A percentile compares a stretch with the other conserved stretches of the same genome.
These are phyloP conservation scores for Phycomyces blakesleeanus DNA, from an alignment of 192 early-diverging fungal genomes.

Conservation along the genomic window DNA sequence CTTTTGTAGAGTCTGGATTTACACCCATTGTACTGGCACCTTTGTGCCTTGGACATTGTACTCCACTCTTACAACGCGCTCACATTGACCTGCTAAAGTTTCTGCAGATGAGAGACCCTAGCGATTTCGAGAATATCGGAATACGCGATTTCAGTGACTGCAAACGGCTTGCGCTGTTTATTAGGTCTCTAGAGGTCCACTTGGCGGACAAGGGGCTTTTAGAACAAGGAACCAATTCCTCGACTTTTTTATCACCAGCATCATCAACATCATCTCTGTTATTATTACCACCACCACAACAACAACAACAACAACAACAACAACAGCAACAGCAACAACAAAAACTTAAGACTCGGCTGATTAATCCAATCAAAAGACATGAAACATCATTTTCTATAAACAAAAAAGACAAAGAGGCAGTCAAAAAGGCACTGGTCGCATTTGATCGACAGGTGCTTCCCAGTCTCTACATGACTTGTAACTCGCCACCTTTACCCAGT, in stretches of 20 bases:
- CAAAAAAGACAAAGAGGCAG: not conserved
- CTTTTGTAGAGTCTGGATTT: slow-evolving; percentile 4
- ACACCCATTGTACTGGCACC: slow-evolving; percentile 6
- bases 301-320: no score
- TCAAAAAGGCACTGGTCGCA: not conserved
- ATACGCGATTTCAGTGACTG: slow-evolving; percentile 6
- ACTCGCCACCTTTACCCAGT: not conserved
- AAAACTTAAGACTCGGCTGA: no score
- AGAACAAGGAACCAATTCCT: not conserved
- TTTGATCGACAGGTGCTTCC: not conserved
- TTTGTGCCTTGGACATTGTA: slow-evolving; percentile 12
- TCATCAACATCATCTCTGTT: no score
- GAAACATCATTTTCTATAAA: no score
- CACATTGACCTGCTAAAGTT: slow-evolving; percentile 9
- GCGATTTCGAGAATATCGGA: slow-evolving; percentile 15
- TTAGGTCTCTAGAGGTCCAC: not conserved
- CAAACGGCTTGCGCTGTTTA: slow-evolving; percentile 1
- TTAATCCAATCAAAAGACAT: not conserved
- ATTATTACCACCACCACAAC: no score
- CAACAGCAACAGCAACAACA: no score
- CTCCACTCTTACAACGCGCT: slow-evolving; percentile 7
- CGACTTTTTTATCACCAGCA: not conserved
- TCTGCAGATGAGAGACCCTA: slow-evolving; percentile 12
- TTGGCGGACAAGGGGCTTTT: slow-evolving; percentile 6
- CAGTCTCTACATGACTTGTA: not conserved